Percentiles rank a stretch among this genome's conserved stretches.
Evolutionary conservation across 2,329 filamentous ascomycete species (phyloP).

Genomic region (Ascochyta fabae): DNA sequence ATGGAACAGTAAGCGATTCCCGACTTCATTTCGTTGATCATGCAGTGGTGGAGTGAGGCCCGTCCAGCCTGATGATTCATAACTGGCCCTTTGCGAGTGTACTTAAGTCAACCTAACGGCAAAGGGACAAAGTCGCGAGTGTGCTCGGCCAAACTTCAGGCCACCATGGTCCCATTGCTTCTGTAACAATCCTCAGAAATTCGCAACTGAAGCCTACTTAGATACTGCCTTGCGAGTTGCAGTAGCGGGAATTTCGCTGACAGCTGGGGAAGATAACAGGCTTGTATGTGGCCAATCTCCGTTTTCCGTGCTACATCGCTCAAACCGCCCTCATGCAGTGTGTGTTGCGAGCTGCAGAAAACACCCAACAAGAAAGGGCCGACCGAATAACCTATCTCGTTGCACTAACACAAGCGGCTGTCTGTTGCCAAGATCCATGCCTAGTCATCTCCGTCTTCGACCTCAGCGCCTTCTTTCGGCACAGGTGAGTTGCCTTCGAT

Average conservation of each 20-base stretch:
- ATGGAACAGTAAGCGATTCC: neutral
- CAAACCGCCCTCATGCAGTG: neutral
- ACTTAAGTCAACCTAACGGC: constrained; percentile 5
- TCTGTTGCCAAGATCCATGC: no score
- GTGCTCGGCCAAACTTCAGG: constrained; percentile 9
- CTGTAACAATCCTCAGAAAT: neutral
- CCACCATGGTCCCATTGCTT: neutral
- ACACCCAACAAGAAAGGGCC: no score
- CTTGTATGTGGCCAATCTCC: neutral
- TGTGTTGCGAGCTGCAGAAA: neutral
- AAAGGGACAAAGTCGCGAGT: constrained; percentile 11
- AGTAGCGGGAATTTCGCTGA: neutral
- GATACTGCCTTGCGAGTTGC: constrained; percentile 7
- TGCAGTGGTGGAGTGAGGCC: constrained; percentile 17
- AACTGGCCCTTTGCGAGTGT: constrained; percentile 1
- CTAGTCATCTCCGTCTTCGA: no score
- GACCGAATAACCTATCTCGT: no score
- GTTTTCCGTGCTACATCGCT: neutral
- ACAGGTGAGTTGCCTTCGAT: neutral
- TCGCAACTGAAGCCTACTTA: constrained; percentile 7
- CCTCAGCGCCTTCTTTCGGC: no score
- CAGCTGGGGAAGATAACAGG: neutral
- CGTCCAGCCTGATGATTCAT: constrained; percentile 11
- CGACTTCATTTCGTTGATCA: constrained; percentile 9
- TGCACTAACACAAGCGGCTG: no score